These are phyloP conservation scores for Endoconidiophora laricicola DNA, from an alignment of 2,329 filamentous ascomycete genomes.

Conservation along the genomic window DNA sequence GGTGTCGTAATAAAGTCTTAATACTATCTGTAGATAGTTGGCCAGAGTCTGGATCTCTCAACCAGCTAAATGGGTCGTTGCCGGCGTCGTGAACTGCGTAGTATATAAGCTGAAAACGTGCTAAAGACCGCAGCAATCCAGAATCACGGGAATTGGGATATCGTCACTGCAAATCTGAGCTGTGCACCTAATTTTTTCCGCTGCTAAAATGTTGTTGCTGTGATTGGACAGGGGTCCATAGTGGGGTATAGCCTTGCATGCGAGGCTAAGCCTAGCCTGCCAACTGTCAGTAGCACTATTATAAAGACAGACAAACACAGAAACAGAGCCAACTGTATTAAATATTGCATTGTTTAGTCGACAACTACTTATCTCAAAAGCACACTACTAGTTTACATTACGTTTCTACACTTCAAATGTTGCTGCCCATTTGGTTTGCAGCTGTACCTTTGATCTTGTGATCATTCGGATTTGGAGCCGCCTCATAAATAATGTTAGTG, in stretches of 20 bases:
- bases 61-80: not conserved
- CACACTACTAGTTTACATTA: not conserved
- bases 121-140: not conserved
- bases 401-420: conserved; percentile 28
- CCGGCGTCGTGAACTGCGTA: not conserved
- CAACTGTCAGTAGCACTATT: not conserved
- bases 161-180: not conserved
- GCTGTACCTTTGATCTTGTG: conserved; percentile 50
- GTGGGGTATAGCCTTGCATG: conserved; percentile 3
- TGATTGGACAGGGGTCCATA: conserved; percentile 5
- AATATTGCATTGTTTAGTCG: not conserved
- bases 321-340: not conserved
- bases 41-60: not conserved
- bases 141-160: not conserved
- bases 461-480: conserved; percentile 78
- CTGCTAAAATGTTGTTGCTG: not conserved
- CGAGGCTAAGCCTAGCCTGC: not conserved
- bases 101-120: not conserved
- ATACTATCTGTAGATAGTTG: not conserved
- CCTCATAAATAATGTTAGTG: conserved; percentile 78
- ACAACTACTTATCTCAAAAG: not conserved
- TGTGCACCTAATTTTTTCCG: conserved; percentile 1
- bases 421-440: conserved; percentile 37
- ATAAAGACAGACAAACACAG: not conserved
- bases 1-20: not conserved